Conservation (phyloP, 352 stramenopile species). For the Phytophthora palmivora region DNA sequence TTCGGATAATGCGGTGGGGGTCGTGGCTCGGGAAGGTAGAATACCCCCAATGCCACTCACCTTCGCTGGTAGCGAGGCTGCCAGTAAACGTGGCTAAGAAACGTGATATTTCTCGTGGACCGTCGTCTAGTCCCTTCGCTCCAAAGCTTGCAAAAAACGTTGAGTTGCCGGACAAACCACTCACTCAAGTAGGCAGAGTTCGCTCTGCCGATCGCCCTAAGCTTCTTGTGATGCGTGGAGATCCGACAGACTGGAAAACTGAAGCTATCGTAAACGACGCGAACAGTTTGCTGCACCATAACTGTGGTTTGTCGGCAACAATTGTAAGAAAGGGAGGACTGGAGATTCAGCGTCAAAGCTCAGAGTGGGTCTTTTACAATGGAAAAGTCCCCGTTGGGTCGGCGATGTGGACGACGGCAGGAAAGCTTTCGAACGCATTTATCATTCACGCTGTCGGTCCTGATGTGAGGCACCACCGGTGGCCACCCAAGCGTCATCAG, state of each 20-base stretch:
- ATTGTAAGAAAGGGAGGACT: constrained; percentile 35
- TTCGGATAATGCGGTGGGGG: not conserved
- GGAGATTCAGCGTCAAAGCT: constrained; percentile 39
- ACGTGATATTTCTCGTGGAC: not conserved
- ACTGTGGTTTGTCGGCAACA: constrained; percentile 33
- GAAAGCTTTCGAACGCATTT: constrained; percentile 35
- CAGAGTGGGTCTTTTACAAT: constrained; percentile 31
- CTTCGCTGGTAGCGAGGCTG: constrained; percentile 5
- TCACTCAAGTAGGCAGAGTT: not conserved
- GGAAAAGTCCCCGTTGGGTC: constrained; percentile 36
- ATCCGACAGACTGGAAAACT: constrained; percentile 42
- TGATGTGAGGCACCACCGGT: constrained; percentile 10
- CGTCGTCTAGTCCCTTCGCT: not conserved
- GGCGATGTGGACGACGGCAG: constrained; percentile 42
- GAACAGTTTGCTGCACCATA: constrained; percentile 37
- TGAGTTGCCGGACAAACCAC: not conserved
- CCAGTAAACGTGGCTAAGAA: not conserved
- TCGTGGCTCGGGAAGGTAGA: not conserved
- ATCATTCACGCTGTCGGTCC: constrained; percentile 57
- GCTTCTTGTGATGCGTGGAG: constrained; percentile 43
- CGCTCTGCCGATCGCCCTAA: not conserved
- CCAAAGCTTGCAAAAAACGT: not conserved
- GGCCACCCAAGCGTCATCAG: constrained; percentile 11
- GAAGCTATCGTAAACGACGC: constrained; percentile 53
- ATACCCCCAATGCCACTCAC: not conserved